Evolutionary conservation across 305 asterid genomes (phyloP).

Genomic region (Caryopteris hybrid): DNA sequence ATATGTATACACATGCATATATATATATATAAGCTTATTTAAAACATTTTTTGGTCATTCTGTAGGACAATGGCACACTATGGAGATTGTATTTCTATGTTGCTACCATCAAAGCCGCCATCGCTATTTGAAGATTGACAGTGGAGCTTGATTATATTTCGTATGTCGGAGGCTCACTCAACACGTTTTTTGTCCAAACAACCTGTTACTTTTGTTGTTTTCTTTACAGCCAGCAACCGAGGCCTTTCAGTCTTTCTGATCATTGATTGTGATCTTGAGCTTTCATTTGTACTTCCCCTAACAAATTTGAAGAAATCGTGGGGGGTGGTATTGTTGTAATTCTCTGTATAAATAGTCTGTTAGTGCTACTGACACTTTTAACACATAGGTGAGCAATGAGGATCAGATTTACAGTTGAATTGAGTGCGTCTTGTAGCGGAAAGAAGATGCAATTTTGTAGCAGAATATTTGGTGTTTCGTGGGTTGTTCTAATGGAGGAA

Average conservation of each 20-base stretch:
- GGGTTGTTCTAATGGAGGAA: neutral
- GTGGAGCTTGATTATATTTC: neutral
- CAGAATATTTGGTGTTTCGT: no score
- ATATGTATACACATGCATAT: neutral
- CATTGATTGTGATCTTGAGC: neutral
- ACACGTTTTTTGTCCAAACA: neutral
- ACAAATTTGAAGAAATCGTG: neutral
- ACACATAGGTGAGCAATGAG: neutral
- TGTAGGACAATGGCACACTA: slow-evolving; percentile 53
- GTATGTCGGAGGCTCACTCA: neutral
- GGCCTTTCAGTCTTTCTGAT: neutral
- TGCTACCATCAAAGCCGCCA: slow-evolving; percentile 30
- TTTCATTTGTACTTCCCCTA: neutral
- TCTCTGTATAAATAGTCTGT: neutral
- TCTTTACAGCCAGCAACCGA: neutral
- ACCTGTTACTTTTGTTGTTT: no score
- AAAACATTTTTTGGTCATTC: neutral
- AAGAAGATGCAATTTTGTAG: neutral
- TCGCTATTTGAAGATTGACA: slow-evolving; percentile 6
- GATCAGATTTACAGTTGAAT: slow-evolving; percentile 10
- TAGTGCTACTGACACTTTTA: neutral
- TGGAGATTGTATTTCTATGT: slow-evolving; percentile 72
- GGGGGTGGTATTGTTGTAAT: neutral
- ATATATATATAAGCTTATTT: neutral
- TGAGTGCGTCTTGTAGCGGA: neutral